These are phyloP conservation scores for Oryza officinalis DNA, from an alignment of 176 grass and related monocot species.

Conservation along the genomic window DNA sequence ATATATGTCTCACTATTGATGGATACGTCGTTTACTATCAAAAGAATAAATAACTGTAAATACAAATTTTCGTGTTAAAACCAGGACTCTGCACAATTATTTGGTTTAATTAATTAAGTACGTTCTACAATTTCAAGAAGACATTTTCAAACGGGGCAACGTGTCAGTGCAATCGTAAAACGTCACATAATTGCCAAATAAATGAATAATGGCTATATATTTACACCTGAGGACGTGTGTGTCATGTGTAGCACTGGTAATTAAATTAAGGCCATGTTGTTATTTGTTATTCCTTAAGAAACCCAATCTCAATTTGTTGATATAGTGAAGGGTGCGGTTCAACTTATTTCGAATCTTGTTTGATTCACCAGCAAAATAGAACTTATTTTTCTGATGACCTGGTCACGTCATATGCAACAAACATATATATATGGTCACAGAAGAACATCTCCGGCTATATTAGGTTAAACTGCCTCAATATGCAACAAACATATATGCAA, in stretches of 20 bases:
- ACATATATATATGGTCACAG: not conserved
- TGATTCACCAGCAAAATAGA: not conserved
- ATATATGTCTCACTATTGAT: no score
- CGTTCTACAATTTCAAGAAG: not conserved
- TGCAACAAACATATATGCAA: no score
- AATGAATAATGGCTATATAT: not conserved
- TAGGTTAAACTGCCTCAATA: not conserved
- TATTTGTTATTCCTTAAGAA: not conserved
- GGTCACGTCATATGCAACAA: not conserved
- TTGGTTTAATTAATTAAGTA: not conserved
- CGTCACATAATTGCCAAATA: not conserved
- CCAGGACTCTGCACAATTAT: not conserved
- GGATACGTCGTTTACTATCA: no score
- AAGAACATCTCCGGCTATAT: not conserved
- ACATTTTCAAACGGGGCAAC: not conserved
- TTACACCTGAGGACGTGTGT: not conserved
- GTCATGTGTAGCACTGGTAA: not conserved
- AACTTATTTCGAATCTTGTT: not conserved
- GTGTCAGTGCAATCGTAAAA: not conserved
- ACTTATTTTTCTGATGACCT: not conserved
- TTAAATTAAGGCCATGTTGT: not conserved
- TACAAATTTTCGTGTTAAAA: no score
- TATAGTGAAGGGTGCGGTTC: not conserved
- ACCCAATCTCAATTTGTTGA: not conserved
- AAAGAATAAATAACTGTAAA: no score